Percentiles rank a stretch among this genome's conserved stretches.
These are phyloP conservation scores for Evernia prunastri DNA, from an alignment of 495 filamentous ascomycete species.

Conservation along the genomic window DNA sequence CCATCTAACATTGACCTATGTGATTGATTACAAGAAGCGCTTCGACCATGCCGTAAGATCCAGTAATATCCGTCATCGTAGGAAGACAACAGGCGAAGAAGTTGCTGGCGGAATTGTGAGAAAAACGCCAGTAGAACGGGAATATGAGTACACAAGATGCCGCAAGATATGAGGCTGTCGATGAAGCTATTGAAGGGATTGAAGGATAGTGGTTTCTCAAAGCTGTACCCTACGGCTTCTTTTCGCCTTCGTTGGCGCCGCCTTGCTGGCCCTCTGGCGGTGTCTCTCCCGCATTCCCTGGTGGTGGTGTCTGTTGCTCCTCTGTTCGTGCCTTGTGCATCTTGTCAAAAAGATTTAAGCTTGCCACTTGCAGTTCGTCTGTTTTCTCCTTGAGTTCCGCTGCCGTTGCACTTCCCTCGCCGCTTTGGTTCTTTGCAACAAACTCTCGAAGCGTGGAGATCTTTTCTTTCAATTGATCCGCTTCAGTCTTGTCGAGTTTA, in stretches of 20 bases:
- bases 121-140: conserved; percentile 19
- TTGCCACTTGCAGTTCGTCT: conserved; percentile 92
- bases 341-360: conserved; percentile 97
- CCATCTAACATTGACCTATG: conserved; percentile 16
- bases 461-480: conserved; percentile 88
- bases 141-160: conserved; percentile 23
- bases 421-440: conserved; percentile 88
- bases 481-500: conserved; percentile 94
- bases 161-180: conserved; percentile 15
- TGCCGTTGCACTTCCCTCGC: conserved; percentile 76
- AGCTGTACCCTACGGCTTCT: conserved; percentile 59
- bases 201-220: conserved; percentile 16
- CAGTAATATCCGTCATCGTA: conserved; percentile 12
- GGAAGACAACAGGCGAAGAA: conserved; percentile 20
- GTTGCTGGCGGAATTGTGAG: background rate
- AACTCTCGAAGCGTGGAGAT: conserved; percentile 82
- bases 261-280: conserved; percentile 28
- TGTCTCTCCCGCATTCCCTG: conserved; percentile 32
- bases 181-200: background rate
- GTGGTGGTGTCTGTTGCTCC: conserved; percentile 48
- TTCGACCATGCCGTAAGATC: conserved; percentile 17
- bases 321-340: conserved; percentile 93
- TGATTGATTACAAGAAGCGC: conserved; percentile 28
- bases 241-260: conserved; percentile 56
- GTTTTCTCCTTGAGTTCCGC: conserved; percentile 96